Percentiles rank a stretch among this genome's conserved stretches.
These are phyloP conservation scores for Pulveroboletus frians DNA, from an alignment of 768 basidiomycete genomes.

Conservation along the genomic window DNA sequence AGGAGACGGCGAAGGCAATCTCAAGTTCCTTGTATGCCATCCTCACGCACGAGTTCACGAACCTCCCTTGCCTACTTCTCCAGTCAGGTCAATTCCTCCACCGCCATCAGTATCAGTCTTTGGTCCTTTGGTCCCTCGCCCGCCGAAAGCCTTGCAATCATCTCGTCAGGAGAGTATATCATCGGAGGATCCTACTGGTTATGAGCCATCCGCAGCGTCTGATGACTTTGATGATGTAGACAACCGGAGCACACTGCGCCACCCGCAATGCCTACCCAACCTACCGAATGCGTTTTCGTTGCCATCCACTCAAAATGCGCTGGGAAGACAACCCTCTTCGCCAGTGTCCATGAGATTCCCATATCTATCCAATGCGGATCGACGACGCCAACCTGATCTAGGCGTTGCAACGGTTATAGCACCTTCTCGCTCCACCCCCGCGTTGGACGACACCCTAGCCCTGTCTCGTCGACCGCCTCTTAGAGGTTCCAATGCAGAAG, in stretches of 20 bases:
- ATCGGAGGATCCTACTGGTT: conserved; percentile 60
- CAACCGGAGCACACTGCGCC: conserved; percentile 41
- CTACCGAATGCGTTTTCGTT: conserved; percentile 25
- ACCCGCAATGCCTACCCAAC: conserved; percentile 31
- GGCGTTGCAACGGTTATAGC: conserved; percentile 18
- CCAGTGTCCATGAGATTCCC: conserved; percentile 28
- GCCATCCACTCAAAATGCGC: conserved; percentile 37
- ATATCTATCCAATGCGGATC: conserved; percentile 22
- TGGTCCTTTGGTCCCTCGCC: conserved; percentile 47
- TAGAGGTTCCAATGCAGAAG: conserved; percentile 26
- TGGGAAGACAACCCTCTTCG: conserved; percentile 32
- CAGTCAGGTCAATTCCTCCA: conserved; percentile 46
- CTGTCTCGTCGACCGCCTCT: conserved; percentile 24
- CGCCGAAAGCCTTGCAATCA: conserved; percentile 40
- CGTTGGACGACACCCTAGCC: conserved; percentile 29
- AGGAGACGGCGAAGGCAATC: conserved; percentile 72
- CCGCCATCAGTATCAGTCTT: conserved; percentile 43
- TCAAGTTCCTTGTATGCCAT: conserved; percentile 81
- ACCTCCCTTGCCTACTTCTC: conserved; percentile 35
- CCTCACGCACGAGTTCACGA: conserved; percentile 59
- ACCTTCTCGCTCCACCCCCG: conserved; percentile 25
- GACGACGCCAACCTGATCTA: conserved; percentile 24
- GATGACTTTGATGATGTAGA: conserved; percentile 60
- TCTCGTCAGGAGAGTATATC: conserved; percentile 69
- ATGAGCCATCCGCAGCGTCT: conserved; percentile 53